Base-by-base conservation (phyloP, 257 asterid species). In the Ligustrum vulgare region DNA sequence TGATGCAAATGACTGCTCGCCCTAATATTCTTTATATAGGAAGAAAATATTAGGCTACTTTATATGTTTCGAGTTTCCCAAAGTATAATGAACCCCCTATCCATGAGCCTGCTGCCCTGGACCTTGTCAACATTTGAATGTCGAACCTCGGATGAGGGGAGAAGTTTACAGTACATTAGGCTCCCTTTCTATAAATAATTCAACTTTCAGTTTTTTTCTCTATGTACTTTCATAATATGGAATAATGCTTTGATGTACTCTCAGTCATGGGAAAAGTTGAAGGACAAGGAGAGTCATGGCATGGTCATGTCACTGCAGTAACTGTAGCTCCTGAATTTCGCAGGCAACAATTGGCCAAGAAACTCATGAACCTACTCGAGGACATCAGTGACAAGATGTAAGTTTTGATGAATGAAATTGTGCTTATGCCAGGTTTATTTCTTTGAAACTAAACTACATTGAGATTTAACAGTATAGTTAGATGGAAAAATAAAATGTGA, bases 221-320 rank as follows among this genome's bases (percentile, higher is more conserved):
- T 2, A 41, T 41, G 5, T 41, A 10, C 49, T 41, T 15, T 28
- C 31, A 28, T 28, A 28, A 20, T 20, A 6, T 56, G 32, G 13
- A 31, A 56, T 77, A 66, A 51, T 77, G 41, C 49, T 34, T 70
- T 66, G 10, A 22, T 71, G 33, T 60, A 16, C 54, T 77, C 81
- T 67, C 89, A 93, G 99, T 95, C 75, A 93, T 93, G 99, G 99
- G 98, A 23, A 95, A 95, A 82, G 97, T 91, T 70, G 99, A 93
- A 89, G 99, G 98, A 45, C 97, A 90, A 85, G 98, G 98, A 56
- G 99, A 95, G 85, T 93, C 97, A 58, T 95, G 99, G 99, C 98
- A 93, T 72, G 98, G 98, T 47, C 99, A 90, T 77, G 99, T 95
- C 79, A 93, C 97, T 67, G 98, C 99, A 78, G 94, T 95, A 7